phyloP scores from a whole-genome alignment of 192 early-diverging fungal genomes.

The Nowakowskiella sp. region DNA sequence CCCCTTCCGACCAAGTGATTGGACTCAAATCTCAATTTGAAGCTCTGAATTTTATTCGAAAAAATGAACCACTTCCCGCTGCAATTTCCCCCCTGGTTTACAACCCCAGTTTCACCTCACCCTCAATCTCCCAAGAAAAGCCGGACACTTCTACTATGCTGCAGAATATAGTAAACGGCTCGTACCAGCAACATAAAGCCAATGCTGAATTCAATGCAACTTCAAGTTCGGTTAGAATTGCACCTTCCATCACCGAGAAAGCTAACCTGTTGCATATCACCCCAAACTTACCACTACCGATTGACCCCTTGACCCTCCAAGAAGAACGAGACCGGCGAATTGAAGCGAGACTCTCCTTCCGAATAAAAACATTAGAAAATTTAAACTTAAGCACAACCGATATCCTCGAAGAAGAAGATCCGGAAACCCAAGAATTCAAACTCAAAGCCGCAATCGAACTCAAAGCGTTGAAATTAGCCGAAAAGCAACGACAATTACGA shows the following conservation, averaged over 20 bases:
- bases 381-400: conserved; percentile 60
- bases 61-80: no score
- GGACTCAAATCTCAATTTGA: no score
- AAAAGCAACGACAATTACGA: conserved; percentile 64
- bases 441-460: conserved; percentile 79
- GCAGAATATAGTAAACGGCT: neutral
- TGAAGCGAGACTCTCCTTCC: conserved; percentile 59
- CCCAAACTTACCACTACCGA: conserved; percentile 61
- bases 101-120: no score
- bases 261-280: conserved; percentile 63
- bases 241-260: neutral
- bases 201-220: no score
- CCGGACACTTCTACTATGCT: no score
- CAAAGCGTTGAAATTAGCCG: conserved; percentile 70
- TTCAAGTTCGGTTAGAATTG: neutral
- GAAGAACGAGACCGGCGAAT: conserved; percentile 73
- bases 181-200: neutral
- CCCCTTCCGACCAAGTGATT: no score
- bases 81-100: no score
- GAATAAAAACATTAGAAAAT: conserved; percentile 68
- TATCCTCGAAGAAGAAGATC: conserved; percentile 8
- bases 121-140: no score
- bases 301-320: conserved; percentile 70
- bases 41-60: no score
- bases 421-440: conserved; percentile 24